Evolutionary conservation across 2,329 filamentous ascomycete genomes (phyloP), one percentile per base, ranked within the genome.

Genomic region (Colletotrichum abscissum): DNA sequence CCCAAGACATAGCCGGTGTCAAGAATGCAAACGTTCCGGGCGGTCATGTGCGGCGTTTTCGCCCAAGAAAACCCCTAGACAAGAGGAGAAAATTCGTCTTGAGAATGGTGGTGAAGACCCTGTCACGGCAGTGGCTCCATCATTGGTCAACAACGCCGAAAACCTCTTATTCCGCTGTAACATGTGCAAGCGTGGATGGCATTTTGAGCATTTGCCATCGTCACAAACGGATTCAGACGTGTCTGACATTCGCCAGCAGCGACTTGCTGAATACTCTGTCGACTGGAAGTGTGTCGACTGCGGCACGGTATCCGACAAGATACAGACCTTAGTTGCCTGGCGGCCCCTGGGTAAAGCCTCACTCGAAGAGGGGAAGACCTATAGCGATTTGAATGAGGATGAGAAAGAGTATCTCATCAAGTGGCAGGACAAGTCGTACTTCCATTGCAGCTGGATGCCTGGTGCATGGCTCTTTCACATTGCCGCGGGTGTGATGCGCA

Each of bases 321-420:
- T 98, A 19, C 90, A 93, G 70, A 87, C 87, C n/a, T 82, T 99
- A 6, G 92, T 98, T 66, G 95, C 96, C 16, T 99, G 97, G 97
- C 91, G 96, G 72, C 95, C 95, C 0, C 81, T 86, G 0, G 85
- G 93, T 76, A 84, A 88, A 28, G 86, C 90, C 14, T 83, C 82
- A 1, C 92, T 92, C 76, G 81, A 83, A 16, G 22, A 33, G 4
- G 79, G 88, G 2, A 85, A 87, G 65, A 84, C 85, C 1, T 86
- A 87, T 60, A 84, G 90, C 33, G 84, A 89, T 66, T 84, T 94
- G n/a, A 59, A 57, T n/a, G 84, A 86, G 42, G 93, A 95, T 67
- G 87, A 93, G n/a, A 95, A 95, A 76, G 95, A 98, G 77, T 99
- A 98, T 78, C 88, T 99, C 2, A 85, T 99, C 77, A 98, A 97